Evolutionary conservation across 257 asterid species (phyloP).

Genomic region (Capsicum baccatum): DNA sequence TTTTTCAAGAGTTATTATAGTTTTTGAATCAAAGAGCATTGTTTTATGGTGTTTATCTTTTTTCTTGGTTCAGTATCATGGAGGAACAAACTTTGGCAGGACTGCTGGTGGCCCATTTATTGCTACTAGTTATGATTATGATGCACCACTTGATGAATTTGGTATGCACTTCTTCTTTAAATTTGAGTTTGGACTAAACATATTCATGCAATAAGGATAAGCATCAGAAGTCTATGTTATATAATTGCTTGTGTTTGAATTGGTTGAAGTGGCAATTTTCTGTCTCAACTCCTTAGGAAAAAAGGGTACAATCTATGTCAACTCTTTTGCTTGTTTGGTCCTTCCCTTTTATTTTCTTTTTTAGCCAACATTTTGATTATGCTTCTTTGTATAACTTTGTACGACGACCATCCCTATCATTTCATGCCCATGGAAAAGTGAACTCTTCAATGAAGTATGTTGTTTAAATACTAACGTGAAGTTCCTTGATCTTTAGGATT

Average conservation of each 20-base stretch:
- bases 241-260: neutral
- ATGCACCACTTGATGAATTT: slow-evolving; percentile 81
- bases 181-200: neutral
- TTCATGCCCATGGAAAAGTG: neutral
- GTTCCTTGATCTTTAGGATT: slow-evolving; percentile 52
- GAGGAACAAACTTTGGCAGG: slow-evolving; percentile 86
- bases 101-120: slow-evolving; percentile 87
- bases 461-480: neutral
- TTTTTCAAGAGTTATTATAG: neutral
- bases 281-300: too few species aligned
- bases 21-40: neutral
- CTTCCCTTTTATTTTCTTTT: neutral
- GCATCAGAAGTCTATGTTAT: neutral
- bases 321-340: neutral
- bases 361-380: neutral
- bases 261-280: neutral
- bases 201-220: neutral
- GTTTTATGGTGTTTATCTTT: neutral
- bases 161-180: slow-evolving; percentile 43
- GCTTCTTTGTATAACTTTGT: neutral
- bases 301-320: neutral
- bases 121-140: slow-evolving; percentile 84
- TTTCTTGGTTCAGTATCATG: slow-evolving; percentile 53
- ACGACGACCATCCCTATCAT: neutral
- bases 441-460: neutral